phyloP scores from a whole-genome alignment of 495 filamentous ascomycete genomes.

The Usnea hakonensis region DNA sequence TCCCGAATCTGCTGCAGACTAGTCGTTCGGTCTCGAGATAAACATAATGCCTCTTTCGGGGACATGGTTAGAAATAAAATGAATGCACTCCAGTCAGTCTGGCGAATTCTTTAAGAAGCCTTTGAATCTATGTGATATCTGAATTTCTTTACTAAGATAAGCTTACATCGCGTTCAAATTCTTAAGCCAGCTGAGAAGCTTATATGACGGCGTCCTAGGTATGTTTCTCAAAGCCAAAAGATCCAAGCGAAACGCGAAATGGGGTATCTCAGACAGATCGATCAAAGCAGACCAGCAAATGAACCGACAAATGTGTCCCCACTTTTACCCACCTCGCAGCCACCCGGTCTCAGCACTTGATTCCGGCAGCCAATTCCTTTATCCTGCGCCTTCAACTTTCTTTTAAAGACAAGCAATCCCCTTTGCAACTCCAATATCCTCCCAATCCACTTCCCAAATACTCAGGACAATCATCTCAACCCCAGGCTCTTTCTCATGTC shows the following conservation, averaged over 20 bases:
- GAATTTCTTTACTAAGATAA: neutral
- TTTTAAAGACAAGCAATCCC: conserved; percentile 20
- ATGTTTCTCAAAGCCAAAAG: no score
- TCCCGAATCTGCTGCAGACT: neutral
- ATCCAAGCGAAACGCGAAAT: neutral
- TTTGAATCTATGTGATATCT: neutral
- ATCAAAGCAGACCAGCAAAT: conserved; percentile 6
- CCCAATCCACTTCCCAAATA: conserved; percentile 25
- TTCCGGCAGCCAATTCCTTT: neutral
- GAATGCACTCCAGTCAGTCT: neutral
- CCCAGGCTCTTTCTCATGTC: neutral
- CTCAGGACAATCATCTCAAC: conserved; percentile 23
- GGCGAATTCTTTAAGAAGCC: neutral
- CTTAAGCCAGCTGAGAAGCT: neutral
- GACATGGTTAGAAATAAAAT: neutral
- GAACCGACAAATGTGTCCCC: neutral
- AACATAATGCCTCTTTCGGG: neutral
- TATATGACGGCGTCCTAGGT: neutral
- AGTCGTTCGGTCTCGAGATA: neutral
- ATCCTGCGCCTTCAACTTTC: neutral
- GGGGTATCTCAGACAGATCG: neutral
- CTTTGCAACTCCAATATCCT: conserved; percentile 25
- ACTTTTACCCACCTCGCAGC: neutral
- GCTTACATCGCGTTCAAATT: neutral
- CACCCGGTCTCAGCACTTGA: conserved; percentile 21